Conservation (phyloP, 2,329 filamentous ascomycete species). For the Ophiostoma pallidulum region DNA sequence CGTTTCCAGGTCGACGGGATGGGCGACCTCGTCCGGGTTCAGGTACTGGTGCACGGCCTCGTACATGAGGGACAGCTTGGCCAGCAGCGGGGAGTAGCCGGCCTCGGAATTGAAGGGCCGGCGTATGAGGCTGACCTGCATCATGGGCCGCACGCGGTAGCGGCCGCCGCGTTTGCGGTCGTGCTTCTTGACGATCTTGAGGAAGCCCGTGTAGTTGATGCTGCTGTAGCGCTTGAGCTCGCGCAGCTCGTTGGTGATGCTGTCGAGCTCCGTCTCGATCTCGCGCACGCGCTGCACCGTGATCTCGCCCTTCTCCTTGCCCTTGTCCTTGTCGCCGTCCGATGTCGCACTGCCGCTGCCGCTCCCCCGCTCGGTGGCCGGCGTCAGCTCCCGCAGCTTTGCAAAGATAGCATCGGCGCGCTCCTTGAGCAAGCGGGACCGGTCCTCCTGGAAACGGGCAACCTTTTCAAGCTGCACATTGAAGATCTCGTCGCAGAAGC, state of each 20-base stretch:
- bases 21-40: slow-evolving; percentile 37
- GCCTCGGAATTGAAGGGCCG: slow-evolving; percentile 88
- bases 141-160: slow-evolving; percentile 83
- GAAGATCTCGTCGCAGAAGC: slow-evolving; percentile 89
- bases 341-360: slow-evolving; percentile 23
- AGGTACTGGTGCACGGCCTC: slow-evolving; percentile 83
- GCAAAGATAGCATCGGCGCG: slow-evolving; percentile 49
- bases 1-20: slow-evolving; percentile 38
- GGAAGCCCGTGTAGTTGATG: slow-evolving; percentile 94
- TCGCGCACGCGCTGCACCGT: slow-evolving; percentile 52
- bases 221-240: slow-evolving; percentile 92
- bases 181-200: slow-evolving; percentile 99
- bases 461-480: slow-evolving; percentile 95
- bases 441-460: slow-evolving; percentile 74
- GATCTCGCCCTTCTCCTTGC: slow-evolving; percentile 36
- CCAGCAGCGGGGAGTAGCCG: slow-evolving; percentile 81
- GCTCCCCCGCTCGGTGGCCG: slow-evolving; percentile 54
- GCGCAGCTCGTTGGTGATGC: slow-evolving; percentile 81
- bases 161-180: slow-evolving; percentile 80
- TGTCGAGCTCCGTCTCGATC: slow-evolving; percentile 71
- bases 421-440: slow-evolving; percentile 49
- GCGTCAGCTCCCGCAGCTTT: slow-evolving; percentile 70
- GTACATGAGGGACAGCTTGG: slow-evolving; percentile 90
- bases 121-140: slow-evolving; percentile 81
- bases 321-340: slow-evolving; percentile 23